These are phyloP conservation scores for Solanum sejunctum DNA, from an alignment of 257 asterid genomes.

Conservation along the genomic window DNA sequence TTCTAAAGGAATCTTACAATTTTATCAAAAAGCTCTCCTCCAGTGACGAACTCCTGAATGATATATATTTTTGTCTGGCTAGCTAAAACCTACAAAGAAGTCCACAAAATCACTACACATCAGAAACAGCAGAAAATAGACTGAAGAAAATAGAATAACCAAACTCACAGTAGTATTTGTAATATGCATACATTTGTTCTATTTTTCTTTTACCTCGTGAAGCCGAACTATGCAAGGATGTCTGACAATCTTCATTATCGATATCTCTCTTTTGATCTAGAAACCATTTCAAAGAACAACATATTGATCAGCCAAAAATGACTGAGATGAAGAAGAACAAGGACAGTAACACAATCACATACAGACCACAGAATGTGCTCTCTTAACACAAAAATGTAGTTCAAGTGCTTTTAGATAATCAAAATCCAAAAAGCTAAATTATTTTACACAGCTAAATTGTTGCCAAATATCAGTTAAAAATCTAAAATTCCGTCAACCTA, in stretches of 20 bases:
- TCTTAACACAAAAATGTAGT: not conserved
- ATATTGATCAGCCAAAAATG: not conserved
- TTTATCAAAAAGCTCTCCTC: slow-evolving; percentile 87
- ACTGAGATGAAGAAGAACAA: not conserved
- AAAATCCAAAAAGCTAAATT: not conserved
- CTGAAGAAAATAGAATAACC: not conserved
- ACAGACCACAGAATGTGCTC: not conserved
- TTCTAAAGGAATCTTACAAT: slow-evolving; percentile 39
- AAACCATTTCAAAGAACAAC: slow-evolving; percentile 1
- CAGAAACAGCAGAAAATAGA: not conserved
- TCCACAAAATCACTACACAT: not conserved
- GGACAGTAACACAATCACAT: not conserved
- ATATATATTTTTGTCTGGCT: slow-evolving; percentile 63
- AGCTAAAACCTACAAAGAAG: slow-evolving; percentile 55
- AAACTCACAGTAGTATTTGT: not conserved
- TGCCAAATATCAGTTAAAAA: not conserved
- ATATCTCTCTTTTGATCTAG: slow-evolving; percentile 84
- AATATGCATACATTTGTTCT: not conserved
- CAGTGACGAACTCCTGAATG: slow-evolving; percentile 78
- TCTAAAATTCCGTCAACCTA: not conserved
- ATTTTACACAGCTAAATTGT: not conserved
- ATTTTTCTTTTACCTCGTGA: slow-evolving; percentile 51
- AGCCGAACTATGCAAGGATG: slow-evolving; percentile 78
- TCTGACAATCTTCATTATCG: slow-evolving; percentile 86
- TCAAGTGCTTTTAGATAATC: not conserved